Conservation (phyloP, 108 stramenopile genomes). For the Cyclotella cryptica region DNA sequence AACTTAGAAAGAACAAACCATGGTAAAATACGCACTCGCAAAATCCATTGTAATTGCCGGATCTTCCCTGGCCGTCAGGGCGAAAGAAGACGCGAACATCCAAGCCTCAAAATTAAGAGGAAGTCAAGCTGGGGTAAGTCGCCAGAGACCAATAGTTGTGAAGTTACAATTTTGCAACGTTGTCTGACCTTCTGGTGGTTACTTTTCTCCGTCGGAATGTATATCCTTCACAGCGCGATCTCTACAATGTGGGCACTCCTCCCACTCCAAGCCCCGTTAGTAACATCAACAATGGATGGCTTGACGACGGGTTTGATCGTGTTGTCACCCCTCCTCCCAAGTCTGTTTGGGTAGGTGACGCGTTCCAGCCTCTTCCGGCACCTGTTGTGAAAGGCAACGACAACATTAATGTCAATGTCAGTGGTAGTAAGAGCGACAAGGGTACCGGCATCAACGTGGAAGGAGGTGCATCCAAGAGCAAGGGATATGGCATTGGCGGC, state of each 20-base stretch:
- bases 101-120: slow-evolving; percentile 2
- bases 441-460: not conserved
- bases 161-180: not conserved
- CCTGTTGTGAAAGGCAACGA: not conserved
- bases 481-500: not conserved
- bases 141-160: not conserved
- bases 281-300: slow-evolving; percentile 5
- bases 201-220: too few species aligned
- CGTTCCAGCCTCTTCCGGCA: not conserved
- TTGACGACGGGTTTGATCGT: not conserved
- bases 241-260: slow-evolving; percentile 4
- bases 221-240: not conserved
- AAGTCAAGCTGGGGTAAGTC: slow-evolving; percentile 3
- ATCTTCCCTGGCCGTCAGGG: not conserved
- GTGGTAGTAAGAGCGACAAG: not conserved
- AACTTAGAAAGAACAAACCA: not conserved
- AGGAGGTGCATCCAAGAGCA: slow-evolving; percentile 1
- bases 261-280: not conserved
- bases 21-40: slow-evolving; percentile 3
- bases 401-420: not conserved
- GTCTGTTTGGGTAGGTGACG: not conserved
- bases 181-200: not conserved
- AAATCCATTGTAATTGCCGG: not conserved
- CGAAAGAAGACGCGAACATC: not conserved
- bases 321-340: not conserved